phyloP scores from a whole-genome alignment of 495 filamentous ascomycete genomes.

The Hypoxylon trugodes region DNA sequence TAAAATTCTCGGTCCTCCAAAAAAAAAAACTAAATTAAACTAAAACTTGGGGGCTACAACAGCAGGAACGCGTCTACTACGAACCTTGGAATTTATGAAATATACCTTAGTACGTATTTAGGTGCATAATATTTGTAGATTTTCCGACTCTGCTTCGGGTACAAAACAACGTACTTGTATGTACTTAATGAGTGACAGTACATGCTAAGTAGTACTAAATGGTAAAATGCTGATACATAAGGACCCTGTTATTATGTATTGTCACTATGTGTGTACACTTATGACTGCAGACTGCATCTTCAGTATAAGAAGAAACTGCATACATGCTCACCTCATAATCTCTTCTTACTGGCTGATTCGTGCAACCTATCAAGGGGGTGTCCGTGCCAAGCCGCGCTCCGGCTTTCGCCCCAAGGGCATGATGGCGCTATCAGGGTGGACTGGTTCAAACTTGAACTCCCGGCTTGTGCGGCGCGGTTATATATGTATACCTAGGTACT shows the following conservation, averaged over 20 bases:
- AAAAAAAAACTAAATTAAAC: too few relatives aligned
- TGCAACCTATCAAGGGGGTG: constrained; percentile 26
- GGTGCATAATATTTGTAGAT: constrained; percentile 11
- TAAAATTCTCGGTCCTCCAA: constrained; percentile 15
- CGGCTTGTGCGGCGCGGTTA: constrained; percentile 10
- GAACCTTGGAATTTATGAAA: background rate
- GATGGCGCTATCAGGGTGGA: constrained; percentile 8
- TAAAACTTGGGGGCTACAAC: constrained; percentile 22
- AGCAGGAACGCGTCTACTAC: background rate
- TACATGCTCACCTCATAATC: constrained; percentile 1
- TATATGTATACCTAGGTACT: background rate
- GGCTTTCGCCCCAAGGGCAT: constrained; percentile 8
- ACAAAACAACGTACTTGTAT: too few relatives aligned
- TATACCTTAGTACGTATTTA: background rate
- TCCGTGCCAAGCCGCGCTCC: constrained; percentile 24
- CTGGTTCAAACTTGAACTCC: constrained; percentile 10
- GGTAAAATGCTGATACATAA: constrained; percentile 11
- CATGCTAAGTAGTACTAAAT: constrained; percentile 28
- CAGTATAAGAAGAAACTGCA: constrained; percentile 15
- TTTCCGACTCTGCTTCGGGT: constrained; percentile 32
- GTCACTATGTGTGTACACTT: constrained; percentile 28
- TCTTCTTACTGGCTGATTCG: constrained; percentile 5
- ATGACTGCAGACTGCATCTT: constrained; percentile 30
- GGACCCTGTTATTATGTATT: constrained; percentile 14
- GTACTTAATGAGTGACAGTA: constrained; percentile 15